Base-by-base conservation (phyloP, 495 filamentous ascomycete species). In the Penicillium goetzii region DNA sequence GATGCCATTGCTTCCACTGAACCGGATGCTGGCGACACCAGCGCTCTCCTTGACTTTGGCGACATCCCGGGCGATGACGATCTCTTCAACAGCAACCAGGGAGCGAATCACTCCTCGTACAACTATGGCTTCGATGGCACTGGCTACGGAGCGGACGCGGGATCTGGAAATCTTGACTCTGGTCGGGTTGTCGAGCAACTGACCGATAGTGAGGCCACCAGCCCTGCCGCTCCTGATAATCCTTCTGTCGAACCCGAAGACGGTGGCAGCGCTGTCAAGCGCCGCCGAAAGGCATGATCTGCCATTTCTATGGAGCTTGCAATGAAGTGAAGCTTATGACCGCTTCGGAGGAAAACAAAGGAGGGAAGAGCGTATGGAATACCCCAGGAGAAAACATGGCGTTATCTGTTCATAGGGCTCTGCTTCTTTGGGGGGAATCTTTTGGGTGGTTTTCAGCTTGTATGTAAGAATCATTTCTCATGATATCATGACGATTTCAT, bases 181-280 rank as follows among this genome's bases (percentile, higher is more conserved):
- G 73, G 72, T 23, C 68, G 80, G 14, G 72, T 81, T 19, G 68
- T 80, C 19, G 80, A 83, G 61, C 76, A 81, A 19, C 67, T 81
- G 60, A 80, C 79, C 4, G 80, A 81, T 56, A 83, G 80, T 58
- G 80, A 82, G 65, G 54, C 74, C n/a, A 78, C 80, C 8, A 83
- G 80, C 62, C 80, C 80, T 6, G 63, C 73, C 21, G 52, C 62
- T 64, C 72, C 59, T 4, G 80, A 78, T 40, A 76, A 79, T 12
- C 62, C 51, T 10, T 14, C 47, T 2, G 62, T n/a, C n/a, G 64
- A 65, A 15, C 21, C 53, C 11, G 59, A 71, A 11, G 64, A 63
- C 54, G 71, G 67, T 34, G 71, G 74, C 41, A 75, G 76, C 34
- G 69, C 65, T 14, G 73, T 54, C 15, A 81, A 81, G 61, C 69